Conservation (phyloP, 2,329 filamentous ascomycete genomes). For the Pseudogymnoascus sp. region DNA sequence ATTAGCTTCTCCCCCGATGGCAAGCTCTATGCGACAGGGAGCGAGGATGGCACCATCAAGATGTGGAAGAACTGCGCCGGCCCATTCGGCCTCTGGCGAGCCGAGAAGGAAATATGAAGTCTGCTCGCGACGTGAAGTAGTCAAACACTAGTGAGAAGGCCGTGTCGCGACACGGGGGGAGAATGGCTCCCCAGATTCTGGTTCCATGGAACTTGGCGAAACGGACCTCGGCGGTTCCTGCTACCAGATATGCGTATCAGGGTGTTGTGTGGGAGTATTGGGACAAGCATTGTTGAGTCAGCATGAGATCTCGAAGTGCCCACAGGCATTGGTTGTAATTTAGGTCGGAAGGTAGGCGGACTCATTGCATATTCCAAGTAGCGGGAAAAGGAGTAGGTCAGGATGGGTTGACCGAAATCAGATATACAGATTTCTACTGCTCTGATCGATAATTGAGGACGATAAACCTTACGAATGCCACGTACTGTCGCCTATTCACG, state of each 20-base stretch:
- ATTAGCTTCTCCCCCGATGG: slow-evolving; percentile 90
- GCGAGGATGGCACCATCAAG: slow-evolving; percentile 96
- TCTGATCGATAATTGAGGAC: not conserved
- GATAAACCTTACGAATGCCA: not conserved
- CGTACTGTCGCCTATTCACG: not conserved
- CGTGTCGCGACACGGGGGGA: not conserved
- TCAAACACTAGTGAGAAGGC: not conserved
- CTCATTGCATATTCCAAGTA: slow-evolving; percentile 3
- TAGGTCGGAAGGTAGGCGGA: slow-evolving; percentile 1
- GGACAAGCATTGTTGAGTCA: not conserved
- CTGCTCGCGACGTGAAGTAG: not conserved
- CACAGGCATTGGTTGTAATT: not conserved
- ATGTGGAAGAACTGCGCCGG: slow-evolving; percentile 68
- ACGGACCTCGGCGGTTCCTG: not conserved
- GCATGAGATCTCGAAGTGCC: not conserved
- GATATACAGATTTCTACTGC: not conserved
- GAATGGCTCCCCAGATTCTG: not conserved
- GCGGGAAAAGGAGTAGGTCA: not conserved
- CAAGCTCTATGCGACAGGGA: slow-evolving; percentile 91
- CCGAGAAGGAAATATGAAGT: slow-evolving; percentile 15
- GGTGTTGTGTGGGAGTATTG: not conserved
- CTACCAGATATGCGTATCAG: not conserved
- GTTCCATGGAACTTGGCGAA: not conserved
- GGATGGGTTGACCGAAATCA: not conserved
- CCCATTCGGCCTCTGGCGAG: slow-evolving; percentile 52